Percentiles rank a stretch among this genome's conserved stretches.
Conservation (phyloP, 1,139 yeast species). For the Kodamaea sp. region DNA sequence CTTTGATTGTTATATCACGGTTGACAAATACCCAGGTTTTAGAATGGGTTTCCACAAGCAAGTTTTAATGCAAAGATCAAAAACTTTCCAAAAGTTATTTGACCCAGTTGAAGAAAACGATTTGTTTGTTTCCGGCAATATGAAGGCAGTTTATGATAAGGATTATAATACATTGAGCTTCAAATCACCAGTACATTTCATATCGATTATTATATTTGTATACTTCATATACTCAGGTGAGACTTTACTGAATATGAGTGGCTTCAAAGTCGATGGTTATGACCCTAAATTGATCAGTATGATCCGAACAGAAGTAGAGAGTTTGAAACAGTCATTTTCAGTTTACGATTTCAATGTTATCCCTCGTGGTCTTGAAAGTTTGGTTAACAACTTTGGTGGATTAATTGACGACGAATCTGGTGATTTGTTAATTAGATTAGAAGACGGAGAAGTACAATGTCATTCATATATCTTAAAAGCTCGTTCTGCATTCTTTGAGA, state of each 20-base stretch:
- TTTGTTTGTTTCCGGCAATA: slow-evolving; percentile 16
- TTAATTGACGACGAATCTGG: slow-evolving; percentile 12
- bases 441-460: slow-evolving; percentile 40
- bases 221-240: slow-evolving; percentile 34
- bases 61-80: slow-evolving; percentile 28
- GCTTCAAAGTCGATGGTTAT: slow-evolving; percentile 3
- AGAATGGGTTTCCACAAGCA: slow-evolving; percentile 30
- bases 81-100: slow-evolving; percentile 23
- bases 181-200: slow-evolving; percentile 18
- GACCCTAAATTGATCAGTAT: slow-evolving; percentile 3
- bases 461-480: slow-evolving; percentile 52
- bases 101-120: slow-evolving; percentile 15
- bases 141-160: slow-evolving; percentile 24
- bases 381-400: neutral
- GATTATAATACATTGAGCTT: slow-evolving; percentile 14
- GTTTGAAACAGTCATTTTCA: slow-evolving; percentile 17
- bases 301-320: slow-evolving; percentile 15
- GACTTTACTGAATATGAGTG: slow-evolving; percentile 9
- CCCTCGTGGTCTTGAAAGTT: slow-evolving; percentile 1
- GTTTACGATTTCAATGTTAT: slow-evolving; percentile 11
- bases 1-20: slow-evolving; percentile 24
- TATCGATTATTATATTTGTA: slow-evolving; percentile 30
- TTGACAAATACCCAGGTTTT: slow-evolving; percentile 17
- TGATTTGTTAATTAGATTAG: slow-evolving; percentile 26
- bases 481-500: slow-evolving; percentile 63